Base-by-base conservation (phyloP, 2,329 filamentous ascomycete genomes). In the Penicillium sp. region DNA sequence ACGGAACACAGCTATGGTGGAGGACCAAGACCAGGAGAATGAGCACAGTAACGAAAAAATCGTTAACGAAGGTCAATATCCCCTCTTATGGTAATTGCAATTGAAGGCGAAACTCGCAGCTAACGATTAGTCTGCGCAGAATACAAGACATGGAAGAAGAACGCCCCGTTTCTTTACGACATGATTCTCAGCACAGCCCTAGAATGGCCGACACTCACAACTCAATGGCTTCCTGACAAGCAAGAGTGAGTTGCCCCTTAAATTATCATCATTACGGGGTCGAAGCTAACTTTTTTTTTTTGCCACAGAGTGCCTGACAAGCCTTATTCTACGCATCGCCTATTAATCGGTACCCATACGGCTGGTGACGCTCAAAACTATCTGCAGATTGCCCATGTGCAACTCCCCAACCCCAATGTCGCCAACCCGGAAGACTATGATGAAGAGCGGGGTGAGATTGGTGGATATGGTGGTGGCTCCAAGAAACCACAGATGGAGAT, bases 81-180 rank as follows among this genome's bases (percentile, higher is more conserved):
- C 24, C 26, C 13, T 10, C 26, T 45, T 8, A 31, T 21, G 16
- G 16, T 10, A 16, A 16, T 18, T n/a, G 10, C 10, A 29, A 21
- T 19, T 21, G 31, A 23, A 19, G 16, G 9, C 13, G n/a, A 31
- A 31, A 8, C 2, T 14, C 1, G 53, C 39, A n/a, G 49, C 56
- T 55, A 34, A 56, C 37, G 19, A 9, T 39, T 23, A 16, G 37
- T 46, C 44, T 42, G 19, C 31, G 36, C 66, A 92, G 94, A 99
- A 75, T 99, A 99, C 84, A 99, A 99, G 76, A 97, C 93, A 63
- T 99, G 94, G 94, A 99, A 99, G 83, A 99, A 99, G 82, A 99
- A 99, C 77, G 91, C 90, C 62, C 92, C 94, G 3, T 97, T 97
- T 71, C 88, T 99, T 66, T 99, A 99, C 75, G 94, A 99, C 74